Evolutionary conservation across 768 basidiomycete species (phyloP).

Genomic region (Amanita brunnescens): DNA sequence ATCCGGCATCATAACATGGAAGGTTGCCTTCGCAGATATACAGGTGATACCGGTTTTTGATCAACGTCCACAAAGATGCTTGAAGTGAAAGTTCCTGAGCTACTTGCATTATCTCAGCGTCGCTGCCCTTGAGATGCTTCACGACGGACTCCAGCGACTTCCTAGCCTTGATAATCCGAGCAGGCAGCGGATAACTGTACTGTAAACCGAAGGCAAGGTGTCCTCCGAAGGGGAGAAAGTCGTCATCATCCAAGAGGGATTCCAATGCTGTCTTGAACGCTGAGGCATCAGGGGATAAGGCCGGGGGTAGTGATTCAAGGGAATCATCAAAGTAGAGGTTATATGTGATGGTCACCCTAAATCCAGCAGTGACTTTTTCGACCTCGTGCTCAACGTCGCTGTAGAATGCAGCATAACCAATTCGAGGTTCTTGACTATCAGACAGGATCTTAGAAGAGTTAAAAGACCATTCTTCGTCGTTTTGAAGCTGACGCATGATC

Average conservation of each 20-base stretch:
- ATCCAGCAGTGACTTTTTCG: conserved; percentile 22
- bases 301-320: too few species aligned
- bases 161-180: conserved; percentile 1
- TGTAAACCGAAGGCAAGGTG: conserved; percentile 26
- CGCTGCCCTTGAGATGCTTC: conserved; percentile 21
- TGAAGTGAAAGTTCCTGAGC: conserved; percentile 14
- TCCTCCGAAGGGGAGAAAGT: conserved; percentile 23
- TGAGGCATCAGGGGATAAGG: neutral
- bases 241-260: conserved; percentile 17
- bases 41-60: conserved; percentile 1
- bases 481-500: conserved; percentile 26
- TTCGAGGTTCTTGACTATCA: conserved; percentile 14
- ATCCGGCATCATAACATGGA: neutral
- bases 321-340: conserved; percentile 25
- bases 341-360: conserved; percentile 34
- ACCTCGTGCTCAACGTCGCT: conserved; percentile 36
- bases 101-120: conserved; percentile 16
- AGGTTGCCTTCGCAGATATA: neutral
- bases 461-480: conserved; percentile 25
- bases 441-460: conserved; percentile 22
- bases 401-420: conserved; percentile 26
- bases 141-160: conserved; percentile 8
- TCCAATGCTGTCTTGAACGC: conserved; percentile 15
- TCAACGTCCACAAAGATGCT: conserved; percentile 13
- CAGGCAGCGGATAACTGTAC: conserved; percentile 23